A percentile compares a stretch with the other conserved stretches of the same genome.
These are phyloP conservation scores for Paramecium caudatum DNA, from an alignment of 73 alveolate genomes.

Conservation along the genomic window DNA sequence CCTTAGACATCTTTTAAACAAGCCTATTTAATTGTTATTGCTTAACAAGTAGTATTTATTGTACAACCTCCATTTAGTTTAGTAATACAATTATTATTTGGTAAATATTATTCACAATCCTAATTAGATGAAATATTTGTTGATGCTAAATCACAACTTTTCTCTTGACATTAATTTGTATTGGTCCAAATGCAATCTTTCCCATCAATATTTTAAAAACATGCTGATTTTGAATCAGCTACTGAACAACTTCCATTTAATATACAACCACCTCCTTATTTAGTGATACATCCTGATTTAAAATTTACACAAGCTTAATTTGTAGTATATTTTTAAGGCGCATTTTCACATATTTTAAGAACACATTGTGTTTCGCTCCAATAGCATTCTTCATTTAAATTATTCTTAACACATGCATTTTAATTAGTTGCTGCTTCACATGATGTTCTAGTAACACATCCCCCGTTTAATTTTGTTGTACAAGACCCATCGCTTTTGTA, in stretches of 20 bases:
- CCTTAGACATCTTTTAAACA: background rate
- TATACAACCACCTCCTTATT: background rate
- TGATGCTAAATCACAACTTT: background rate
- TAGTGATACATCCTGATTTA: background rate
- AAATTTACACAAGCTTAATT: background rate
- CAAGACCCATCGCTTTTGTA: background rate
- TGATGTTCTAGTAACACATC: background rate
- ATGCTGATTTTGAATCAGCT: background rate
- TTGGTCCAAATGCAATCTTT: background rate
- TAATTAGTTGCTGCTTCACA: background rate
- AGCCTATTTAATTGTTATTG: background rate
- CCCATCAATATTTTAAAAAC: background rate
- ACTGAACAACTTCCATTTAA: background rate
- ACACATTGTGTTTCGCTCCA: background rate
- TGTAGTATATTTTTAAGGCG: background rate
- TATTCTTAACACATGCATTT: background rate
- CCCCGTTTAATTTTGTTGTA: background rate
- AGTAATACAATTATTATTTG: background rate
- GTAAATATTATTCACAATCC: background rate
- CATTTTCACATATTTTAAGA: background rate
- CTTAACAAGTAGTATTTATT: background rate
- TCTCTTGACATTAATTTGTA: background rate
- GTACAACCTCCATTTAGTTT: background rate
- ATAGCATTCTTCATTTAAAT: background rate
- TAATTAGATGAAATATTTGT: background rate